Conservation (phyloP, 192 early-diverging fungal species). For the Mortierella claussenii region DNA sequence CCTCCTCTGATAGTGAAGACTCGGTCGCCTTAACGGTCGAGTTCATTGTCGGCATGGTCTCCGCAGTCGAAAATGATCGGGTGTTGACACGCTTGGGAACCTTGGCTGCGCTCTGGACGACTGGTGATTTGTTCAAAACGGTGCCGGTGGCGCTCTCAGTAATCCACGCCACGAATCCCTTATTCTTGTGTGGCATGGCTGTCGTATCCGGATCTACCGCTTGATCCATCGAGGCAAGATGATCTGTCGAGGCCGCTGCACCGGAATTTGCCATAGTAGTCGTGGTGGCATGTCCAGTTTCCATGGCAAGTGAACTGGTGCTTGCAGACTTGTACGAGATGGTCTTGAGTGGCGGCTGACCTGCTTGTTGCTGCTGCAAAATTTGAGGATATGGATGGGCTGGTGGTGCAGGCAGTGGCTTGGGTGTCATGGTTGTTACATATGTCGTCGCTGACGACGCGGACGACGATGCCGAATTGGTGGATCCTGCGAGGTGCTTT, state of each 20-base stretch:
- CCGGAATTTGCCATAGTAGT: neutral
- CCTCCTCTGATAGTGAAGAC: conserved; percentile 24
- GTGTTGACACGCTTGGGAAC: conserved; percentile 39
- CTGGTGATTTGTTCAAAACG: conserved; percentile 38
- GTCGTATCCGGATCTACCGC: neutral
- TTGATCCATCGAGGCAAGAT: conserved; percentile 11
- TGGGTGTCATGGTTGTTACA: conserved; percentile 25
- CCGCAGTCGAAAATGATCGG: conserved; percentile 20
- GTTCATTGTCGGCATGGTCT: conserved; percentile 15
- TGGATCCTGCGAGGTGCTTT: conserved; percentile 12
- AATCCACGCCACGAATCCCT: conserved; percentile 44
- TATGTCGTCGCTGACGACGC: conserved; percentile 37
- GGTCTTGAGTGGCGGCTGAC: conserved; percentile 23
- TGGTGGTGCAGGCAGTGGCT: conserved; percentile 45
- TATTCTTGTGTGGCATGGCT: conserved; percentile 10
- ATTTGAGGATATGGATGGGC: conserved; percentile 34
- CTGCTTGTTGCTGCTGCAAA: conserved; percentile 16
- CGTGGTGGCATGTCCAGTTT: conserved; percentile 28
- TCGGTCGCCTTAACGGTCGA: neutral
- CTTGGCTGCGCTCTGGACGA: conserved; percentile 36
- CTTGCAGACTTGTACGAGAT: conserved; percentile 46
- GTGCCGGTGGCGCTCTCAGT: conserved; percentile 47
- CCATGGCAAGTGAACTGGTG: conserved; percentile 42
- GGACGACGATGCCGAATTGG: conserved; percentile 42
- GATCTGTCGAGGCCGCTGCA: conserved; percentile 26